Evolutionary conservation across 148 eudicot species (phyloP).

Genomic region (Amaranthus hypochondriacus): DNA sequence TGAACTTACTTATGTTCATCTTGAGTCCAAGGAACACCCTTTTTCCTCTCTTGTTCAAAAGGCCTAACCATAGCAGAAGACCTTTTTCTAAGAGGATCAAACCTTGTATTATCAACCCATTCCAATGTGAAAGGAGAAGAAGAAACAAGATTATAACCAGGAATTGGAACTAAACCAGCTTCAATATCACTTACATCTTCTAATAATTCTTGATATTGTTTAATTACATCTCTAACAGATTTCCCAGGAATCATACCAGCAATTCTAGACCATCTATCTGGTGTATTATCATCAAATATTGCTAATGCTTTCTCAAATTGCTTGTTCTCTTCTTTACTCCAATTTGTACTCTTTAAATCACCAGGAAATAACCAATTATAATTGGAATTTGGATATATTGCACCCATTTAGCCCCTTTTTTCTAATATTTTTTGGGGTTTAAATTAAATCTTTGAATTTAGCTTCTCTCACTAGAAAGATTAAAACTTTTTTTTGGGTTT

Average conservation of each 20-base stretch:
- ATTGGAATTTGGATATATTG: constrained; percentile 32
- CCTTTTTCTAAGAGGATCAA: constrained; percentile 35
- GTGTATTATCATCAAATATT: constrained; percentile 54
- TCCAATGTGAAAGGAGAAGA: constrained; percentile 56
- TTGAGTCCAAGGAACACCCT: constrained; percentile 97
- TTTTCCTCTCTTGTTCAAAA: constrained; percentile 74
- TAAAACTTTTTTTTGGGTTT: constrained; percentile 12
- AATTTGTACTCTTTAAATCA: constrained; percentile 34
- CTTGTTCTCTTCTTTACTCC: constrained; percentile 96
- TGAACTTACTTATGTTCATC: constrained; percentile 76
- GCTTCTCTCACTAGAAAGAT: background rate
- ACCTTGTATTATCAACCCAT: constrained; percentile 37
- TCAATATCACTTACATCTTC: constrained; percentile 81
- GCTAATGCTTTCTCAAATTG: constrained; percentile 80
- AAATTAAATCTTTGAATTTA: no score
- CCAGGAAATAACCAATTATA: constrained; percentile 31
- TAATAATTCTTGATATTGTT: constrained; percentile 58
- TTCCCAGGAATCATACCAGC: constrained; percentile 80
- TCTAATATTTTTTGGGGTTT: no score
- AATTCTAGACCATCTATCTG: constrained; percentile 70
- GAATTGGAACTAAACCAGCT: constrained; percentile 75
- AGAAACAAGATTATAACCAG: constrained; percentile 46
- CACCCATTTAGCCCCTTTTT: constrained; percentile 28
- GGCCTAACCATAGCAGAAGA: constrained; percentile 36
- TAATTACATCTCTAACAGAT: constrained; percentile 57